phyloP scores from a whole-genome alignment of 176 grass and related monocot species.

The Juncus effusus region DNA sequence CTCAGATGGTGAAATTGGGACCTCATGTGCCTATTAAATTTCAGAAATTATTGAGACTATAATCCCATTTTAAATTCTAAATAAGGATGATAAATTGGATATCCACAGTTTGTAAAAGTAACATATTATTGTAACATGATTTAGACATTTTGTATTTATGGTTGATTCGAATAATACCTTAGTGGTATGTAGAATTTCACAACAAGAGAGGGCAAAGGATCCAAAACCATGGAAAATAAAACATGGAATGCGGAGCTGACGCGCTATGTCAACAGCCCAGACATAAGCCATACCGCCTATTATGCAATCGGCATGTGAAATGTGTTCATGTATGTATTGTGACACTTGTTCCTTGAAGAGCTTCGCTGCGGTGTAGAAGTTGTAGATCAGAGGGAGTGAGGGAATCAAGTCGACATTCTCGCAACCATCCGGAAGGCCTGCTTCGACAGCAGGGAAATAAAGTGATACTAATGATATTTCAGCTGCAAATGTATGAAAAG shows the following conservation, averaged over 20 bases:
- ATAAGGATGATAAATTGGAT: too few species aligned
- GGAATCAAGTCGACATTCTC: constrained; percentile 46
- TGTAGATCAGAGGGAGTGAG: constrained; percentile 16
- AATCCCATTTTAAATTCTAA: too few species aligned
- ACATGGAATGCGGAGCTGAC: constrained; percentile 43
- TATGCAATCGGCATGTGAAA: constrained; percentile 38
- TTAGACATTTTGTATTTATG: too few species aligned
- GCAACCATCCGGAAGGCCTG: constrained; percentile 40
- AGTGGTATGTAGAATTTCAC: constrained; percentile 45
- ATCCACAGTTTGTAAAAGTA: too few species aligned
- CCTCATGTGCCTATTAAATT: constrained; percentile 22
- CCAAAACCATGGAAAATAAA: constrained; percentile 67
- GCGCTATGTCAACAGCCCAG: constrained; percentile 41
- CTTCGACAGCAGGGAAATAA: constrained; percentile 40
- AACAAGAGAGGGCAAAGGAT: constrained; percentile 40
- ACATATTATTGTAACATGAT: too few species aligned
- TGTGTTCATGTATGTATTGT: neutral
- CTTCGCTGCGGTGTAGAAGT: constrained; percentile 34
- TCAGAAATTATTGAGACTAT: too few species aligned
- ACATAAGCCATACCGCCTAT: constrained; percentile 41
- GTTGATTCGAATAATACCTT: neutral
- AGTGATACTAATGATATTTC: constrained; percentile 37
- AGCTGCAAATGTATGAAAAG: constrained; percentile 1
- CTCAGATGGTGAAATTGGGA: constrained; percentile 19
- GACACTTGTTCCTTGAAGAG: constrained; percentile 37